phyloP scores from a whole-genome alignment of 2,329 filamentous ascomycete species.

The Tolypocladium inflatum region DNA sequence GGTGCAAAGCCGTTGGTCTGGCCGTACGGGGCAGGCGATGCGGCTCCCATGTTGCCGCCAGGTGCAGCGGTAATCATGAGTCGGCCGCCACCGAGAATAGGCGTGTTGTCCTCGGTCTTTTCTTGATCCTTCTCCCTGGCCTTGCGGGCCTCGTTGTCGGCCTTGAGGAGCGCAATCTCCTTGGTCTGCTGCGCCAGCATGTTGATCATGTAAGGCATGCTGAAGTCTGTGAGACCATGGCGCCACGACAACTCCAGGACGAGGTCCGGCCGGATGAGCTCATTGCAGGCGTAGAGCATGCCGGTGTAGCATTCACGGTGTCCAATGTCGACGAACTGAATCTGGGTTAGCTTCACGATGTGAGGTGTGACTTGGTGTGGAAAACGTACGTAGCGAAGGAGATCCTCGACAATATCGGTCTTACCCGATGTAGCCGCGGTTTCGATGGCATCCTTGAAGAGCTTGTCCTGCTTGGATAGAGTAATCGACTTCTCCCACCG shows the following conservation, averaged over 20 bases:
- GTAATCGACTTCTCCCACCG: slow-evolving; percentile 98
- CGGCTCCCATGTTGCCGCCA: slow-evolving; percentile 36
- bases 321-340: slow-evolving; percentile 94
- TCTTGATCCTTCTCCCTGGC: slow-evolving; percentile 59
- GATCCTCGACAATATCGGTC: slow-evolving; percentile 85
- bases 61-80: slow-evolving; percentile 96
- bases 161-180: slow-evolving; percentile 75
- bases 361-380: neutral
- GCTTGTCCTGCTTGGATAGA: slow-evolving; percentile 96
- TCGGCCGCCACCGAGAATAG: slow-evolving; percentile 79
- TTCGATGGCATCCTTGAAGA: slow-evolving; percentile 99
- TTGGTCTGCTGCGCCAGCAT: slow-evolving; percentile 84
- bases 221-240: slow-evolving; percentile 87
- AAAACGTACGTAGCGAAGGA: slow-evolving; percentile 86
- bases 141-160: slow-evolving; percentile 94
- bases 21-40: slow-evolving; percentile 57
- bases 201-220: slow-evolving; percentile 99
- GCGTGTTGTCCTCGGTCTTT: slow-evolving; percentile 87
- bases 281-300: slow-evolving; percentile 98
- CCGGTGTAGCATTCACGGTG: slow-evolving; percentile 99
- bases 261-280: slow-evolving; percentile 85
- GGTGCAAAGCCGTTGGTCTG: slow-evolving; percentile 84
- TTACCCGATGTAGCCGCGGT: slow-evolving; percentile 89
- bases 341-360: neutral
- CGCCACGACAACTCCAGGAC: slow-evolving; percentile 97